Conservation (phyloP, 371 early-diverging fungal genomes). For the Zychaea mexicana region DNA sequence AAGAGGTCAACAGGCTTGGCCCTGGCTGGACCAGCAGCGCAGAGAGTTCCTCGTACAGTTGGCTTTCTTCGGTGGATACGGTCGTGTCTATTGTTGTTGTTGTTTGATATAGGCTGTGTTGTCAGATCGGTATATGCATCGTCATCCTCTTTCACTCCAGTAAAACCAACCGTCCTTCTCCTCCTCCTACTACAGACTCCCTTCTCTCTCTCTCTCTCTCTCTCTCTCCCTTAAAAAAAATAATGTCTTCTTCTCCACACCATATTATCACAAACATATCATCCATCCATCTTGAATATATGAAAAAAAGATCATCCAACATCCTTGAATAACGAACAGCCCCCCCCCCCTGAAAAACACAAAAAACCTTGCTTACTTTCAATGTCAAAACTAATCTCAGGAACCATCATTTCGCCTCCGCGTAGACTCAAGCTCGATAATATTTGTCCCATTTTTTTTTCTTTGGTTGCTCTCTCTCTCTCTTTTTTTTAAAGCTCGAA, state of each 20-base stretch:
- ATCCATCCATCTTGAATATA: no score
- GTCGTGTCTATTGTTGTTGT: constrained; percentile 48
- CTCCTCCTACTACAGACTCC: not conserved
- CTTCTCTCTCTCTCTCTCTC: not conserved
- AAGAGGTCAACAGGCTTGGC: constrained; percentile 40
- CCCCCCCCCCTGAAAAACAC: not conserved
- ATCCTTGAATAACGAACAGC: no score
- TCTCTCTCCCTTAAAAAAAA: not conserved
- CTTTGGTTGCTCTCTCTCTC: not conserved
- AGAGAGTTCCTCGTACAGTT: constrained; percentile 47
- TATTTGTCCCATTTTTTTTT: constrained; percentile 41
- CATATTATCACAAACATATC: no score
- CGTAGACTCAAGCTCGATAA: constrained; percentile 44
- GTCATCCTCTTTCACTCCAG: not conserved
- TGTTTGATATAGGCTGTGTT: not conserved
- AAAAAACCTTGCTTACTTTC: constrained; percentile 61
- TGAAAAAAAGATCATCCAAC: no score
- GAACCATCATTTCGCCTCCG: constrained; percentile 35
- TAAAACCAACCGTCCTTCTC: no score
- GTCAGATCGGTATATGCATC: not conserved
- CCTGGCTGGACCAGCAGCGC: constrained; percentile 52
- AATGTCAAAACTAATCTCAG: constrained; percentile 54
- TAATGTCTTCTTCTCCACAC: no score
- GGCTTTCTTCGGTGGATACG: constrained; percentile 54
- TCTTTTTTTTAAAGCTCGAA: no score